Conservation (phyloP, 805 yeast species). For the Saccharomycopsis sp. region DNA sequence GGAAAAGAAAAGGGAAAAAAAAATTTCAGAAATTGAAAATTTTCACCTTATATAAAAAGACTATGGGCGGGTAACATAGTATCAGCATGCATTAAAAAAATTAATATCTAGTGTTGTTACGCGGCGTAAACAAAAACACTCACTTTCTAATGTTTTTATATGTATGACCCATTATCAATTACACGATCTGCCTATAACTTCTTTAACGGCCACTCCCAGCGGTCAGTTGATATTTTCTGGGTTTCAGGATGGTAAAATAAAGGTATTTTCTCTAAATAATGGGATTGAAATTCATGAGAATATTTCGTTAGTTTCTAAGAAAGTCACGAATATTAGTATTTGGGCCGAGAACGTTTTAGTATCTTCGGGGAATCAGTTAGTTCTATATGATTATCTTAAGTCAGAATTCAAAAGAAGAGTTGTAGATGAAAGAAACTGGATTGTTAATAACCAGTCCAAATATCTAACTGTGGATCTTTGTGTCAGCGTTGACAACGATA, state of each 20-base stretch:
- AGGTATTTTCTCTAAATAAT: not conserved
- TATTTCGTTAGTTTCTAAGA: slow-evolving; percentile 9
- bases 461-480: slow-evolving; percentile 5
- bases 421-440: slow-evolving; percentile 12
- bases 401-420: slow-evolving; percentile 1
- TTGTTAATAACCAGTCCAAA: slow-evolving; percentile 5
- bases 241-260: slow-evolving; percentile 13
- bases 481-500: slow-evolving; percentile 11
- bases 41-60: not conserved
- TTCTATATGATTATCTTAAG: slow-evolving; percentile 10
- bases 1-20: slow-evolving; percentile 13
- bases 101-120: too few species aligned
- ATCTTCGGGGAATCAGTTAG: slow-evolving; percentile 9
- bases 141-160: not conserved
- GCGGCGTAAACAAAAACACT: too few species aligned
- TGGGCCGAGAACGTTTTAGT: not conserved
- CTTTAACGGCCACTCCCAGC: slow-evolving; percentile 3
- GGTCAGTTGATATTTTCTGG: slow-evolving; percentile 13
- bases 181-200: slow-evolving; percentile 13
- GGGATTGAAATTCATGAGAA: slow-evolving; percentile 3
- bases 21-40: too few species aligned
- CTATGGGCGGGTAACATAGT: slow-evolving; percentile 1
- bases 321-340: slow-evolving; percentile 2
- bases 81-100: too few species aligned
- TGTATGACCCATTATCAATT: slow-evolving; percentile 6